Evolutionary conservation across 129 eudicot species (phyloP).

Genomic region (Helichrysum umbraculigerum): DNA sequence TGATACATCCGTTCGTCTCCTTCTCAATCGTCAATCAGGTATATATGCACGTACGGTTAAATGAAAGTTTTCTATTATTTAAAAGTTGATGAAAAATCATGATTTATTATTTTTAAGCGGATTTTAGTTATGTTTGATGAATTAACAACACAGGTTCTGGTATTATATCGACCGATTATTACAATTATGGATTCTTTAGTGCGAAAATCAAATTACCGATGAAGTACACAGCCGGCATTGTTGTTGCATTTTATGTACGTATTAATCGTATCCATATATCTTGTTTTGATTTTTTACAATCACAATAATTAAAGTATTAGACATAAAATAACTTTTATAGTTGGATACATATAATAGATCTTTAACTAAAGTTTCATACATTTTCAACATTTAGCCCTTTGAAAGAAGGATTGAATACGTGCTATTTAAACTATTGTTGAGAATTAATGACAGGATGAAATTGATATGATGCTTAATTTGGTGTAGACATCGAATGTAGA

Average conservation of each 20-base stretch:
- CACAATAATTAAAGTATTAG: too few species aligned
- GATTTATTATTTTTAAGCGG: neutral
- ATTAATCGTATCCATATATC: neutral
- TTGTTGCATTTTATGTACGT: slow-evolving; percentile 85
- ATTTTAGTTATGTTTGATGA: slow-evolving; percentile 16
- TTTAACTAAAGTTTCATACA: too few species aligned
- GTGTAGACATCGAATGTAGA: slow-evolving; percentile 75
- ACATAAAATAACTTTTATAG: too few species aligned
- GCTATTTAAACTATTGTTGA: neutral
- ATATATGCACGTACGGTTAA: neutral
- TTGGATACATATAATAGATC: too few species aligned
- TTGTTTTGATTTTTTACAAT: too few species aligned
- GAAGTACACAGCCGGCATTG: slow-evolving; percentile 71
- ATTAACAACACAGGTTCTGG: slow-evolving; percentile 64
- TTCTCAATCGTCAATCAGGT: slow-evolving; percentile 91
- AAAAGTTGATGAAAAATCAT: neutral
- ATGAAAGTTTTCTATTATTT: neutral
- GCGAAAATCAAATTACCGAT: slow-evolving; percentile 80
- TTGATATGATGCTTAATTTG: slow-evolving; percentile 5
- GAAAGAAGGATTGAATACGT: too few species aligned
- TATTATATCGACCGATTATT: slow-evolving; percentile 80
- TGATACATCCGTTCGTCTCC: slow-evolving; percentile 65
- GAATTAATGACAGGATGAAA: slow-evolving; percentile 14
- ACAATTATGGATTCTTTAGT: slow-evolving; percentile 88
- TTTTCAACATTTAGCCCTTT: too few species aligned